Conservation (phyloP, 2,329 filamentous ascomycete species). For the Chaetomium globosum region DNA sequence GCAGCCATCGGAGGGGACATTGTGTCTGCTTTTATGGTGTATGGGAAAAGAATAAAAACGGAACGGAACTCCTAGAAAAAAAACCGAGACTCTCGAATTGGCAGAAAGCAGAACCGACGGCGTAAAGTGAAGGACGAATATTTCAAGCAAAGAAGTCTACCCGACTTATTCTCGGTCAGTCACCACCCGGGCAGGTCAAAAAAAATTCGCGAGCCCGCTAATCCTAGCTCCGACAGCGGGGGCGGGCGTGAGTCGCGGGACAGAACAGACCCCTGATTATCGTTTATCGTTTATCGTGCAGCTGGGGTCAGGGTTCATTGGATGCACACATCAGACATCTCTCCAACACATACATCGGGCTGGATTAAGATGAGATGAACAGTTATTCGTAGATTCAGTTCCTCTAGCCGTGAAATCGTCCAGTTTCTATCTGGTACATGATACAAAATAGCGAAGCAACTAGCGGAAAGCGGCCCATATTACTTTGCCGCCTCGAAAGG, state of each 20-base stretch:
- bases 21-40: conserved; percentile 32
- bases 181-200: conserved; percentile 24
- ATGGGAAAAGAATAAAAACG: conserved; percentile 8
- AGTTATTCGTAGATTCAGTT: background rate
- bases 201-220: conserved; percentile 23
- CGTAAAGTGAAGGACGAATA: background rate
- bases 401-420: background rate
- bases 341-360: background rate
- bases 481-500: background rate
- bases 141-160: background rate
- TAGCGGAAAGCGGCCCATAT: no score
- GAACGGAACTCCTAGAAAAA: conserved; percentile 4
- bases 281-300: conserved; percentile 21
- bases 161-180: conserved; percentile 27
- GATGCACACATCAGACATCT: background rate
- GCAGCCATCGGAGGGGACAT: conserved; percentile 63
- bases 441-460: conserved; percentile 4
- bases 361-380: background rate
- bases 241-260: conserved; percentile 10
- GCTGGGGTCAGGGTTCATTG: background rate
- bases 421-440: conserved; percentile 15
- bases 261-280: conserved; percentile 11
- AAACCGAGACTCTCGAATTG: conserved; percentile 3
- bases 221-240: conserved; percentile 31
- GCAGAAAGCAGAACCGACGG: background rate